Base-by-base conservation (phyloP, 345 rosid species). In the Citrus cavaleriei region DNA sequence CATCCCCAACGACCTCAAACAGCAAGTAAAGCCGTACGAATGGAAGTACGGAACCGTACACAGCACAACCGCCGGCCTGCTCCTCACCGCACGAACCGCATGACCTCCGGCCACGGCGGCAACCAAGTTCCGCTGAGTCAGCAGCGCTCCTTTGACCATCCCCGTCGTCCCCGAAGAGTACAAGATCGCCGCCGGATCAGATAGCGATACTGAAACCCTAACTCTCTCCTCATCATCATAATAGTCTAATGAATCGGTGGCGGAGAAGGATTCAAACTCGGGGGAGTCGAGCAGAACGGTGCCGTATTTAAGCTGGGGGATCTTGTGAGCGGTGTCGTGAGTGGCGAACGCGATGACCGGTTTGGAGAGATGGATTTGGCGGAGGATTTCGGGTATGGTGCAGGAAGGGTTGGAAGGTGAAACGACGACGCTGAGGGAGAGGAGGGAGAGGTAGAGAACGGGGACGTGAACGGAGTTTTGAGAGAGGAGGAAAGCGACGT, bases 121-220 rank as follows among this genome's bases (percentile, higher is more conserved):
- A 4, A 77, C 82, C 78, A 82, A 83, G 78, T 86, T 89, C 79
- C 80, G 76, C 68, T 89, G 94, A 61, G 86, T 85, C 84, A 88
- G 61, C 54, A 78, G 73, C 86, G 88, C 92, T 66, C 89, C 94
- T 80, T 91, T 91, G 46, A 84, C 78, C 38, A 32, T 70, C 67
- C 92, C 91, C 13, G 89, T 88, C 64, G 94, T 91, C 65, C 94
- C 94, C 13, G 92, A 91, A 1, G 94, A 91, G 84, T 86, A 91
- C 46, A 91, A 77, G 76, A 91, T 85, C 79, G 85, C 86, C 35
- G 92, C 94, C 2, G 87, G 81, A 71, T 88, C 92, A 7, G 90
- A 86, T 63, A 84, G 87, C n/a, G 90, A 86, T 55, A 84, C 86
- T 19, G 19, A 71, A 28, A 85, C 85, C 30, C 34, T 60, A 12